Base-by-base conservation (phyloP, 768 basidiomycete species). In the Ramaria sp. region DNA sequence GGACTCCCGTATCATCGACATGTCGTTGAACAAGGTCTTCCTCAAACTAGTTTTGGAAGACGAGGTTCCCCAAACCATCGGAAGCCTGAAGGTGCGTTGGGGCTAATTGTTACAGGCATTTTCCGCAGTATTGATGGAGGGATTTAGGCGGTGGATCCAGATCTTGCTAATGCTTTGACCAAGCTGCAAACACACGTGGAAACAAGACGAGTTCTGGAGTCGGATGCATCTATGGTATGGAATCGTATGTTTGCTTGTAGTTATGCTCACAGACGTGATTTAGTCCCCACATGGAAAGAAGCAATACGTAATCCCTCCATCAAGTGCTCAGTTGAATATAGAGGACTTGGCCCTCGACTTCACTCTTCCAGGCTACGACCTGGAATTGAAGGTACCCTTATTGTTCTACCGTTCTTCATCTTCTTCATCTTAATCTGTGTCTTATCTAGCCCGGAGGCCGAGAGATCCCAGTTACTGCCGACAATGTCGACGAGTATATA, bases 1-100 rank as follows among this genome's bases (percentile, higher is more conserved):
- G 42, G 96, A 99, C 69, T 96, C 94, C 9, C 81, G 96, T 18
- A 97, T 98, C 64, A 95, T 98, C 69, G 96, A 98, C 66, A 73
- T 98, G 60, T 83, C 88, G 27, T 83, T 98, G 67, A 97, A 92
- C 72, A 91, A 88, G 66, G 71, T 95, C n/a, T 97, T 98, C 77
- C 73, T 98, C 59, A 91, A 89, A 66, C 77, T 89, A 50, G 77
- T 94, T 5, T 78, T 98, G 13, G 91, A 89, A 20, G 88, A 93
- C 59, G 82, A 88, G 36, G 77, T 98, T 25, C 85, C 90, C 13
- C 71, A 88, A 59, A 88, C 84, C 3, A 78, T 95, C 54, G 79
- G 87, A n/a, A 81, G 83, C 5, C 76, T 98, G 50, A 85, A 82
- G 69, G 88, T 92, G 57, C 52, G 75, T 66, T 39, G 9, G 24